Evolutionary conservation across 139 green algal genomes (phyloP).

Genomic region (Volvox reticuliferus): DNA sequence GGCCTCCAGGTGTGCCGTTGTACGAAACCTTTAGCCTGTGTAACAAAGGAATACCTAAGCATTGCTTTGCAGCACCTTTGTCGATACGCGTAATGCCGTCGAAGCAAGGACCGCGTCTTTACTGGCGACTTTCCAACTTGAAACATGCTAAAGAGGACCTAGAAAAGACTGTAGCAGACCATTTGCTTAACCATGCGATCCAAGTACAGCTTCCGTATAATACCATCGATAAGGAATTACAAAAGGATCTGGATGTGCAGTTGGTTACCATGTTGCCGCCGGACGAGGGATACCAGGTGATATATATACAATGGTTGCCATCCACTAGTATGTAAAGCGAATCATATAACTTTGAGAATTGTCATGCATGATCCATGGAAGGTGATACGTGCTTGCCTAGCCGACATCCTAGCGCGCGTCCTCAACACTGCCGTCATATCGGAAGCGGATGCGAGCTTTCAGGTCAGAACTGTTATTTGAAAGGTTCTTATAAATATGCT

Average conservation of each 20-base stretch:
- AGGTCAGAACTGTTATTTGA: not conserved
- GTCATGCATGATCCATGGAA: not conserved
- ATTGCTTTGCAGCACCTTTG: no score
- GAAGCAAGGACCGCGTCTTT: constrained; percentile 26
- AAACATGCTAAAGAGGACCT: constrained; percentile 25
- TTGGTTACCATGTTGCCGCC: constrained; percentile 24
- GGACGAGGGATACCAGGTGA: constrained; percentile 36
- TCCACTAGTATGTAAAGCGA: not conserved
- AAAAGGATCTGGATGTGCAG: constrained; percentile 27
- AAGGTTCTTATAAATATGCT: no score
- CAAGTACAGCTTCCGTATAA: constrained; percentile 4
- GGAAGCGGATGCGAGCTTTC: not conserved
- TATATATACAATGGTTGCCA: no score
- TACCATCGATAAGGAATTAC: not conserved
- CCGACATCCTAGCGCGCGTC: constrained; percentile 14
- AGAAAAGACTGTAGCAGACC: constrained; percentile 3
- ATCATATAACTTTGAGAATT: not conserved
- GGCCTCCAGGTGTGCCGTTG: no score
- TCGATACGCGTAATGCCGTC: not conserved
- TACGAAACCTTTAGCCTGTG: no score
- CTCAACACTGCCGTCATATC: not conserved
- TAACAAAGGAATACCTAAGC: no score
- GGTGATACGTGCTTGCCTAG: constrained; percentile 27
- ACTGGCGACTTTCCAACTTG: constrained; percentile 40
- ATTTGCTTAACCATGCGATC: constrained; percentile 34